A percentile compares a stretch with the other conserved stretches of the same genome.
Evolutionary conservation across 164 flowering plant genomes (phyloP).

Genomic region (Akebia trifoliata): DNA sequence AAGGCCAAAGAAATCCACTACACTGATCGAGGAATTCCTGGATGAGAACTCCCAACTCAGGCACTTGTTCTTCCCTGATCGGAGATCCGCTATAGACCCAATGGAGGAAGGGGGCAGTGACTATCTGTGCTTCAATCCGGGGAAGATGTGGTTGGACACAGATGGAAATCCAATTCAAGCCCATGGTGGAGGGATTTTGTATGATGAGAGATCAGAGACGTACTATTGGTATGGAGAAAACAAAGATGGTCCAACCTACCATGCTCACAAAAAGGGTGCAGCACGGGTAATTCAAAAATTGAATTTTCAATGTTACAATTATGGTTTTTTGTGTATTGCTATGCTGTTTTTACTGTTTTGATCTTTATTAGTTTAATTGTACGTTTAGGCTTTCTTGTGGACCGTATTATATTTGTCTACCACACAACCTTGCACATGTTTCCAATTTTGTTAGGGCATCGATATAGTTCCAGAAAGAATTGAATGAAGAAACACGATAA

Average conservation of each 20-base stretch:
- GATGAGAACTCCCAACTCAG: slow-evolving; percentile 82
- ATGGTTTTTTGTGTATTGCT: neutral
- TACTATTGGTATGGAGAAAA: slow-evolving; percentile 99
- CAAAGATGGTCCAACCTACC: slow-evolving; percentile 95
- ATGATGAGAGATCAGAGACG: slow-evolving; percentile 48
- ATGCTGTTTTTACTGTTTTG: neutral
- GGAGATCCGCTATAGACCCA: slow-evolving; percentile 64
- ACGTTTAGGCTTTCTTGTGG: neutral
- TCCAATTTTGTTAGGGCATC: neutral
- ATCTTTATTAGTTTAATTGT: neutral
- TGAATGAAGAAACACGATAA: neutral
- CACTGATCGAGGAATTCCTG: slow-evolving; percentile 85
- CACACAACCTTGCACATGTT: neutral
- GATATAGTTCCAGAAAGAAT: neutral
- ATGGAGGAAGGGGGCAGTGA: slow-evolving; percentile 47
- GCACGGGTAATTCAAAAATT: slow-evolving; percentile 67
- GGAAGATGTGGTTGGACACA: slow-evolving; percentile 91
- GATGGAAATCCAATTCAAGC: slow-evolving; percentile 96
- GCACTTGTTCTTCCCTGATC: slow-evolving; percentile 70
- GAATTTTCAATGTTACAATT: neutral
- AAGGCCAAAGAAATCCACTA: slow-evolving; percentile 52
- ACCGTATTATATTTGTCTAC: neutral
- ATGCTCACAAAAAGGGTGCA: slow-evolving; percentile 77
- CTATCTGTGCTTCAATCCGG: slow-evolving; percentile 62
- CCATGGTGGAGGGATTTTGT: slow-evolving; percentile 94